These are phyloP conservation scores for Drosera capensis DNA, from an alignment of 148 eudicot species.

Conservation along the genomic window DNA sequence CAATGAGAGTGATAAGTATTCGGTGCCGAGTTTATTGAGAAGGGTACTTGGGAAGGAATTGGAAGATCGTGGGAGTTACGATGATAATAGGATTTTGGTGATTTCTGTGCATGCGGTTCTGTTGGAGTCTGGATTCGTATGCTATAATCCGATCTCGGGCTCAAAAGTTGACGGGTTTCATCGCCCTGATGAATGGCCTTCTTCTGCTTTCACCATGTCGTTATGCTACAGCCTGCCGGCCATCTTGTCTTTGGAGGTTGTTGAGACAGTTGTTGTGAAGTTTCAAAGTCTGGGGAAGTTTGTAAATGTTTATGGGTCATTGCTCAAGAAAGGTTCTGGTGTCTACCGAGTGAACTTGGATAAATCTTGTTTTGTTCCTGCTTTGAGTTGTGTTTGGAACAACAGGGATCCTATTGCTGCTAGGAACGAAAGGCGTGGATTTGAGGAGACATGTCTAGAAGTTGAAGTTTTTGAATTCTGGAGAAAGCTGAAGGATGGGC, in stretches of 20 bases:
- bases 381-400: slow-evolving; percentile 49
- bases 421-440: slow-evolving; percentile 3
- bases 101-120: slow-evolving; percentile 79
- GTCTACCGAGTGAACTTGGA: slow-evolving; percentile 33
- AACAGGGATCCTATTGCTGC: slow-evolving; percentile 21
- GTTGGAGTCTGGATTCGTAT: slow-evolving; percentile 69
- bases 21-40: slow-evolving; percentile 75
- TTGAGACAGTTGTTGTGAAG: slow-evolving; percentile 38
- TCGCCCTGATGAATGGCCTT: slow-evolving; percentile 46
- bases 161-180: slow-evolving; percentile 33
- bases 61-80: slow-evolving; percentile 33
- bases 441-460: slow-evolving; percentile 16
- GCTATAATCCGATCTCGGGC: slow-evolving; percentile 27
- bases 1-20: slow-evolving; percentile 24
- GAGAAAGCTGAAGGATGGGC: slow-evolving; percentile 63
- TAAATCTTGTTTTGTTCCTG: slow-evolving; percentile 36
- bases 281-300: slow-evolving; percentile 55
- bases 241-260: slow-evolving; percentile 15
- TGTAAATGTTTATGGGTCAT: slow-evolving; percentile 44
- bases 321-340: slow-evolving; percentile 25
- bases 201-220: slow-evolving; percentile 28
- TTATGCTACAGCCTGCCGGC: slow-evolving; percentile 60
- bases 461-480: slow-evolving; percentile 69
- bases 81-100: slow-evolving; percentile 49
- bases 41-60: slow-evolving; percentile 66